Base-by-base conservation (phyloP, 2,329 filamentous ascomycete genomes). In the Pseudogymnoascus sp. region DNA sequence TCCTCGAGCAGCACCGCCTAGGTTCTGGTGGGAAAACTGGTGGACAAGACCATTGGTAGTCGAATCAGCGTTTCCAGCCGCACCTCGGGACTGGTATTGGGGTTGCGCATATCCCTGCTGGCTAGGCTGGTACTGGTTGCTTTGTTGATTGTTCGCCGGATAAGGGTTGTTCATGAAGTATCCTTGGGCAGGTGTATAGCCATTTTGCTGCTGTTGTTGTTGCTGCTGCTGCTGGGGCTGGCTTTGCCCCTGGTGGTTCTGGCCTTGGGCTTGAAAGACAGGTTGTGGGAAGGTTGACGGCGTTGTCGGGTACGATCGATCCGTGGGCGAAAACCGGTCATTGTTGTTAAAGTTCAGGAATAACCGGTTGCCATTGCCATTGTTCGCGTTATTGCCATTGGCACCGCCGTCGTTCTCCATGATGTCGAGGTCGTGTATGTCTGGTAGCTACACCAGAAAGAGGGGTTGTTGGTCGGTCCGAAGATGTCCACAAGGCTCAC, bases 281-380 rank as follows among this genome's bases (percentile, higher is more conserved):
- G 92, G 92, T 78, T 97, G 93, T 11, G 93, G 93, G 73, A 97
- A 97, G 64, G 92, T 96, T 67, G 93, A 97, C 60, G 93, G 93
- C 8, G 93, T 97, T 61, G 93, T 92, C 69, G 89, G 90, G 80
- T 90, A 92, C 68, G 85, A 80, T 73, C 88, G 82, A 74, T 80
- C 82, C 70, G 75, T 71, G 62, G 84, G 76, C 65, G 80, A 79
- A 64, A 85, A 82, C 70, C 85, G 84, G 69, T 87, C 86, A 73
- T 82, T 83, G 75, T 83, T 87, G 72, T 80, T 82, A 69, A 87
- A 84, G 75, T 88, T 88, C 72, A 90, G 81, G 72, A 84, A 82
- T 62, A 89, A 80, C 63, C 84, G 82, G 67, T 84, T 84, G 71
- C 77, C 78, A 35, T 78, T 71, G 60, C 64, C 65, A 62, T 67